Conservation (phyloP, 768 basidiomycete species). For the Boletus coccyginus region DNA sequence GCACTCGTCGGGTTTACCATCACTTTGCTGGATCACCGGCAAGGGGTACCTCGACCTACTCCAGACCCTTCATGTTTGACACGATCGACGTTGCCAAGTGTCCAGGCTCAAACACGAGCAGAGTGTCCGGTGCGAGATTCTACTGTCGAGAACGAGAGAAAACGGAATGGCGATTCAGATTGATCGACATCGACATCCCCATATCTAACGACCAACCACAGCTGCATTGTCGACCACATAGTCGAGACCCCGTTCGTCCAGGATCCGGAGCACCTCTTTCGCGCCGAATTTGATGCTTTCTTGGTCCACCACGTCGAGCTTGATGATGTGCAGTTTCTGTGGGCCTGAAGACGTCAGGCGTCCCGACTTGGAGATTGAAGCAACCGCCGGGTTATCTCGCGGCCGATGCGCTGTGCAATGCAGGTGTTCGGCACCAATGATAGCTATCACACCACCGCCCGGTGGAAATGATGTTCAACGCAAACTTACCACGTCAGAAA, state of each 20-base stretch:
- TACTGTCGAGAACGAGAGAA: not conserved
- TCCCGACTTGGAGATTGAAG: not conserved
- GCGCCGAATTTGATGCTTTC: constrained; percentile 24
- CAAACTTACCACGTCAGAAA: not conserved
- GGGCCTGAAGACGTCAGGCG: constrained; percentile 1
- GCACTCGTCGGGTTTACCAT: constrained; percentile 31
- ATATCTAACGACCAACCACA: constrained; percentile 23
- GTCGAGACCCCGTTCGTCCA: constrained; percentile 32
- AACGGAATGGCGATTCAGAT: not conserved
- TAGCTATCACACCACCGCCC: not conserved
- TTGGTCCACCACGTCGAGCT: constrained; percentile 27
- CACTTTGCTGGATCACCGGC: constrained; percentile 29
- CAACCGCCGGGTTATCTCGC: constrained; percentile 3
- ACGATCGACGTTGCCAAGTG: constrained; percentile 15
- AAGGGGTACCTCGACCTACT: constrained; percentile 24
- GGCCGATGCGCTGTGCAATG: not conserved
- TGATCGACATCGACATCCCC: not conserved
- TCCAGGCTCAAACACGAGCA: constrained; percentile 21
- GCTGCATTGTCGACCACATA: constrained; percentile 37
- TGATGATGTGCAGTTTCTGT: constrained; percentile 30
- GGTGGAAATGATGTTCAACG: not conserved
- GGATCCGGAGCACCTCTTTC: constrained; percentile 17
- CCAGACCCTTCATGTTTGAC: constrained; percentile 23
- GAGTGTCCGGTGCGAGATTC: constrained; percentile 21
- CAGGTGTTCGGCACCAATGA: no score